Conservation (phyloP, 2,329 filamentous ascomycete genomes). For the Pestalotiopsis sp. region DNA sequence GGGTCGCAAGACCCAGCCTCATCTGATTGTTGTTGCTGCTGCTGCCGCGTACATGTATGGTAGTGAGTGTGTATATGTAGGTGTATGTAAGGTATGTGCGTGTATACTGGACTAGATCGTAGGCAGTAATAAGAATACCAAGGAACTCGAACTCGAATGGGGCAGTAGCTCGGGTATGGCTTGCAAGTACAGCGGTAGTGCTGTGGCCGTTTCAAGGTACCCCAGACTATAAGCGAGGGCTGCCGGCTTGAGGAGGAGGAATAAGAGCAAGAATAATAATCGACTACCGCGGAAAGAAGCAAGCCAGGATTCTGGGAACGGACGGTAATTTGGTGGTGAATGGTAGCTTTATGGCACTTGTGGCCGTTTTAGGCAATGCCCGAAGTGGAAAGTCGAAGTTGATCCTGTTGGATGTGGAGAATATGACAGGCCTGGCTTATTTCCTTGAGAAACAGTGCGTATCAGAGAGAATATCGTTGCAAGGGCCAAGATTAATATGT, state of each 20-base stretch:
- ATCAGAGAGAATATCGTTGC: conserved; percentile 47
- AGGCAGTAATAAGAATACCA: conserved; percentile 24
- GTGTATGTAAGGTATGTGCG: not conserved
- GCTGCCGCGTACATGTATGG: conserved; percentile 34
- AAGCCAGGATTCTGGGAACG: conserved; percentile 32
- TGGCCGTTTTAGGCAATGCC: conserved; percentile 42
- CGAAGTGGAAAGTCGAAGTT: conserved; percentile 42
- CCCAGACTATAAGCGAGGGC: conserved; percentile 20
- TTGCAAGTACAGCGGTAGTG: conserved; percentile 30
- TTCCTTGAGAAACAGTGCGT: conserved; percentile 47
- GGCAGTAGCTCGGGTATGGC: conserved; percentile 11
- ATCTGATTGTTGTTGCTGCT: conserved; percentile 36
- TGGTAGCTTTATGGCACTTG: conserved; percentile 33
- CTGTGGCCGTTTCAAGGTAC: conserved; percentile 27
- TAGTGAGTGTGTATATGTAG: not conserved
- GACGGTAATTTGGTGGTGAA: conserved; percentile 33
- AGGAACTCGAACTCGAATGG: conserved; percentile 11
- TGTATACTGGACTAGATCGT: not conserved
- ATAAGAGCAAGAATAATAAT: conserved; percentile 16
- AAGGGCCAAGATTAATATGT: conserved; percentile 35
- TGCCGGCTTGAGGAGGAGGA: conserved; percentile 18
- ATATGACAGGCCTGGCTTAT: conserved; percentile 43
- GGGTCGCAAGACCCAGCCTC: conserved; percentile 37
- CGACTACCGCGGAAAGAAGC: conserved; percentile 29
- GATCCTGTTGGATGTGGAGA: conserved; percentile 43